phyloP scores from a whole-genome alignment of 2,329 filamentous ascomycete species.

The Penicillium palitans region DNA sequence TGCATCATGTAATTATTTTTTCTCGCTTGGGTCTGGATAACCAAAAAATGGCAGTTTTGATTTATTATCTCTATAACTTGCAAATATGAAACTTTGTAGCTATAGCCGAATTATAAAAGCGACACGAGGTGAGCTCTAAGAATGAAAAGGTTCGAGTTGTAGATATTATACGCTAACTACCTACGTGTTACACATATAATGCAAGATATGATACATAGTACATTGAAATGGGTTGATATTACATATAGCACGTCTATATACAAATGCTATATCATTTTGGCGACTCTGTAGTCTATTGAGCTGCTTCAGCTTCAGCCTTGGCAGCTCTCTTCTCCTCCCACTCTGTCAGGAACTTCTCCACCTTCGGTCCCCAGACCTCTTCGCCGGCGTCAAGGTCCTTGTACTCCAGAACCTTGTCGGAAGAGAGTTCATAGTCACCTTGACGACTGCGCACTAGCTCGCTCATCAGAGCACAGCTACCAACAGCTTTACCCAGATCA shows the following conservation, averaged over 20 bases:
- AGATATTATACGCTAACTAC: too few species aligned
- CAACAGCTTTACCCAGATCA: constrained; percentile 80
- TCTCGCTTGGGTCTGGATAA: constrained; percentile 17
- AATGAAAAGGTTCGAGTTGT: neutral
- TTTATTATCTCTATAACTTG: constrained; percentile 1
- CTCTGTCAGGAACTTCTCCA: constrained; percentile 58
- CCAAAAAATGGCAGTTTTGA: constrained; percentile 16
- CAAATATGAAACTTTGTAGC: neutral
- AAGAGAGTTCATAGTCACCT: constrained; percentile 72
- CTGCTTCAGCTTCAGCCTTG: constrained; percentile 10
- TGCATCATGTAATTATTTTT: constrained; percentile 20
- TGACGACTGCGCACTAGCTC: constrained; percentile 79
- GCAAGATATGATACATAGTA: neutral
- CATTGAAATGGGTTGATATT: neutral
- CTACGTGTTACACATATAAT: neutral
- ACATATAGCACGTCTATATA: constrained; percentile 6
- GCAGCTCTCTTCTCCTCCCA: constrained; percentile 49
- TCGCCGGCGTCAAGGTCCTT: constrained; percentile 74
- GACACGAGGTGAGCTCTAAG: too few species aligned
- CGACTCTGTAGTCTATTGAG: neutral
- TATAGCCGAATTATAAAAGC: neutral
- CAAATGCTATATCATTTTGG: neutral
- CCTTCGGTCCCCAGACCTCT: constrained; percentile 76
- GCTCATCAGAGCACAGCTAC: constrained; percentile 82
- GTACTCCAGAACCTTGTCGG: constrained; percentile 74